Evolutionary conservation across 1,139 yeast species (phyloP), one percentile per base, ranked within the genome.

Genomic region (Candida sanyaensis): DNA sequence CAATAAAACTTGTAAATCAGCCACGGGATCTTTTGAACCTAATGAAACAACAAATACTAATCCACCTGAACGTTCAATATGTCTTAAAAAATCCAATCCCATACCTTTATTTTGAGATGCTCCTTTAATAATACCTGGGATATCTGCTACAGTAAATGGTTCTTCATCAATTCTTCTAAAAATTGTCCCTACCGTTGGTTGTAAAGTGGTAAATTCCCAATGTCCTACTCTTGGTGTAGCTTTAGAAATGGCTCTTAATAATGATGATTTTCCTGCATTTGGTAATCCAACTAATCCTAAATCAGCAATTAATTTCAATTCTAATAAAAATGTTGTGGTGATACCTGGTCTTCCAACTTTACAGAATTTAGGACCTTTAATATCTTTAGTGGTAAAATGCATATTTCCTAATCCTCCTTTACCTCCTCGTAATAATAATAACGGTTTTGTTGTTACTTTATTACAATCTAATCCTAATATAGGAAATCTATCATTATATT

Each of bases 151-250:
- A 0, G 97, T 89, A 62, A 92, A 91, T 1, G 90, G 86, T 8
- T 80, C 83, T 52, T 80, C 78, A 52, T 86, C 89, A 4, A 86
- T 78, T 1, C 86, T 80, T 32, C 84, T 68, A 44, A 78, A 75
- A 17, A 93, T 88, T 0, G 97, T 92, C 2, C 99, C 99, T 41
- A 93, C 83, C 0, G 93, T 86, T 0, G 99, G 99, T 55, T 85
- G 90, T 48, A 93, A 70, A 1, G 99, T 93, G 0, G 99, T 93
- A 62, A 93, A 93, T 62, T 88, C 96, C 97, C 98, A 93, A 64
- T 91, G 96, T 0, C 98, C 99, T 10, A 93, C 90, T 50, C 91
- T 73, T 1, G 99, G 98, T 50, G 86, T 77, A 0, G 99, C 98
- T 49, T 83, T 80, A 0, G 97, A 89, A 21, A 93, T 90, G n/a